These are phyloP conservation scores for Cercospora brassicicola DNA, from an alignment of 2,329 filamentous ascomycete species.

Conservation along the genomic window DNA sequence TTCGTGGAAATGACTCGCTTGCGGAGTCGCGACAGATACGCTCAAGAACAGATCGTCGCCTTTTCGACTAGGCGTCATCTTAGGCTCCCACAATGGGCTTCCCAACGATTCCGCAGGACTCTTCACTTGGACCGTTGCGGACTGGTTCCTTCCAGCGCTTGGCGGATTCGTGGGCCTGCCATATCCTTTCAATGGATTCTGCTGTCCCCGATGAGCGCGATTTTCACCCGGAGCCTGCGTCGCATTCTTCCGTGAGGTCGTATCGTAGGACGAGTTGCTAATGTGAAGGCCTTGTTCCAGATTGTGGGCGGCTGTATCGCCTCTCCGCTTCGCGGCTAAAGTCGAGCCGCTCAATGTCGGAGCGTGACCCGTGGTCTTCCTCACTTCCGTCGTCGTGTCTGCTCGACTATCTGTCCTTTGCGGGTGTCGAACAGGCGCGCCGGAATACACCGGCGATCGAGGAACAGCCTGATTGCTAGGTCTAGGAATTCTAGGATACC, in stretches of 20 bases:
- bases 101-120: constrained; percentile 24
- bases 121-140: constrained; percentile 24
- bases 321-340: constrained; percentile 42
- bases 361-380: constrained; percentile 14
- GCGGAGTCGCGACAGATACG: constrained; percentile 38
- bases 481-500: constrained; percentile 52
- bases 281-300: constrained; percentile 42
- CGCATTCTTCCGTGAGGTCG: constrained; percentile 18
- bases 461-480: constrained; percentile 50
- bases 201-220: constrained; percentile 15
- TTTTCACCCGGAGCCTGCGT: not conserved
- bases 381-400: constrained; percentile 17
- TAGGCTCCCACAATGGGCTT: constrained; percentile 61
- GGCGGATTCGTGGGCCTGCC: constrained; percentile 24
- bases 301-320: constrained; percentile 38
- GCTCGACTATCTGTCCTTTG: not conserved
- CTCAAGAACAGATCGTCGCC: constrained; percentile 63
- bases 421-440: not conserved
- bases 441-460: constrained; percentile 32
- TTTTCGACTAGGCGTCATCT: constrained; percentile 64
- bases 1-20: constrained; percentile 18
- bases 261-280: constrained; percentile 20
- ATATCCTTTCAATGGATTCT: constrained; percentile 37
- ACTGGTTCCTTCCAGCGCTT: constrained; percentile 13
- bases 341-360: constrained; percentile 34